These are phyloP conservation scores for Eutrema yunnanense DNA, from an alignment of 345 rosid species.

Conservation along the genomic window DNA sequence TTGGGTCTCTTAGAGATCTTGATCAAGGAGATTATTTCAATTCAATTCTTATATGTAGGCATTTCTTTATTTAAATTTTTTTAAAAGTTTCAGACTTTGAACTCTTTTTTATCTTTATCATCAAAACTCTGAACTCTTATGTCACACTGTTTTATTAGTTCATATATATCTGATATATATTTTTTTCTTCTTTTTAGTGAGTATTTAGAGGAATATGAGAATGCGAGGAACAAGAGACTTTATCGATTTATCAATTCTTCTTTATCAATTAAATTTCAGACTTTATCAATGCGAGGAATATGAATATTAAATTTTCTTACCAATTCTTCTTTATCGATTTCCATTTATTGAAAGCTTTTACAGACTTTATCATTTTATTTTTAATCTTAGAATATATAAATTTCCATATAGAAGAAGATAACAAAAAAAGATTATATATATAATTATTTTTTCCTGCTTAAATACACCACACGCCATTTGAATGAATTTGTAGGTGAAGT, in stretches of 20 bases:
- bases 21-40: background rate
- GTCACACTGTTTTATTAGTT: conserved; percentile 8
- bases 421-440: background rate
- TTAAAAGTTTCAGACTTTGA: background rate
- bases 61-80: background rate
- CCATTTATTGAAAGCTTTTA: background rate
- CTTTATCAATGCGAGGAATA: too few species aligned
- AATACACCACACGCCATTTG: background rate
- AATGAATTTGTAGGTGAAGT: conserved; percentile 2
- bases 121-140: background rate
- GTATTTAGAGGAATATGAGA: background rate
- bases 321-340: background rate
- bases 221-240: background rate
- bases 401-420: background rate
- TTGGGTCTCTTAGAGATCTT: conserved; percentile 8
- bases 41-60: background rate
- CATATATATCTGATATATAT: background rate
- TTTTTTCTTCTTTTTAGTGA: background rate
- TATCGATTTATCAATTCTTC: background rate
- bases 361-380: background rate
- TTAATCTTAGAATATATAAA: background rate
- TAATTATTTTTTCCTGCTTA: background rate
- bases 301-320: background rate
- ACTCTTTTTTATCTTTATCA: background rate
- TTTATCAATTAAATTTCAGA: background rate